These are phyloP conservation scores for Schoenoplectus tabernaemontani DNA, from an alignment of 202 grass and related monocot genomes.

Conservation along the genomic window DNA sequence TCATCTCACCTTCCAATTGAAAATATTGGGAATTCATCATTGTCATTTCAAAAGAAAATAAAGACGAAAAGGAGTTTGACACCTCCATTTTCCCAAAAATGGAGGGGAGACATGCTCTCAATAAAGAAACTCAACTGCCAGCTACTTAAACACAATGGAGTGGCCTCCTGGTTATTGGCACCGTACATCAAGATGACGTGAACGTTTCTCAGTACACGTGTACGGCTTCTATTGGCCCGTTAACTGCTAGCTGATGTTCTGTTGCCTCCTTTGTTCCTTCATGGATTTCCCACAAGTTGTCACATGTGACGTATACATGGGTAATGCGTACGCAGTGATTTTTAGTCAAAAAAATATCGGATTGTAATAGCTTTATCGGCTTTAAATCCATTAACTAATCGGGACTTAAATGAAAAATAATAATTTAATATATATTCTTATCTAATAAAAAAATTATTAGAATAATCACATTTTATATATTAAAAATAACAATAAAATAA, in stretches of 20 bases:
- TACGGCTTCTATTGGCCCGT: not conserved
- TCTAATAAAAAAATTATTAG: no score
- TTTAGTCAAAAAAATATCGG: no score
- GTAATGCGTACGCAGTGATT: no score
- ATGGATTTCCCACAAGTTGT: not conserved
- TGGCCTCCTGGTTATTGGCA: not conserved
- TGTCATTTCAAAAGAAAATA: no score
- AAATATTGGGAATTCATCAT: not conserved
- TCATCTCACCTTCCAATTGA: not conserved
- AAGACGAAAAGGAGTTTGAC: no score
- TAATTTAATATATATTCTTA: no score
- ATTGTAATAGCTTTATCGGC: no score
- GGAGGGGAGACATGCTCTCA: not conserved
- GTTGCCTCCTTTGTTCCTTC: not conserved
- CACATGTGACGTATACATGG: no score
- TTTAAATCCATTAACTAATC: no score
- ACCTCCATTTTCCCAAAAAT: not conserved
- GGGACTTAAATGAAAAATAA: no score
- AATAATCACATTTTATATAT: no score
- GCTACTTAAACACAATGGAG: conserved; percentile 36
- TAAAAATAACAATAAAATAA: no score
- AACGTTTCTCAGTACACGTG: not conserved
- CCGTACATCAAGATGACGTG: not conserved
- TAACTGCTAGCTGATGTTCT: not conserved
- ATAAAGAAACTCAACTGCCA: conserved; percentile 40